Evolutionary conservation across 768 basidiomycete species (phyloP), one percentile per base, ranked within the genome.

Genomic region (Crassisporium funariophilum): DNA sequence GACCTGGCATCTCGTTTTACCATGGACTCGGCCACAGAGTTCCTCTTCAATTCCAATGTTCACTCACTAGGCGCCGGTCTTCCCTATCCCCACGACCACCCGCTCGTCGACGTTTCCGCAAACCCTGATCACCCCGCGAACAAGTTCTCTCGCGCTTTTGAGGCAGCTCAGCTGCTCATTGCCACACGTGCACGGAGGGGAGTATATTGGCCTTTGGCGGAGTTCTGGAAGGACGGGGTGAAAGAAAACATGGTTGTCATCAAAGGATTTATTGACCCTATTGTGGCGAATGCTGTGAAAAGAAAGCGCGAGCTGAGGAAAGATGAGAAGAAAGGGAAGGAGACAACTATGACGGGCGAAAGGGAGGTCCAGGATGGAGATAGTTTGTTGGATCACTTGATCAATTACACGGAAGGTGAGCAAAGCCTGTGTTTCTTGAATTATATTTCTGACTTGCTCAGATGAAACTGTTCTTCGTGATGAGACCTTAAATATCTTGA

Each of bases 1-100:
- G 81, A 82, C 44, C 67, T 78, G 44, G 72, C 75, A 2, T 73
- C 73, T 0, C 72, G 80, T 2, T 84, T 82, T 60, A 83, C 82
- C 0, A 64, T 83, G 40, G 82, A 83, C 59, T 75, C 78, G 0
- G 81, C 79, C 1, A 74, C 81, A 0, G 76, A 80, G 35, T 84
- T 82, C 52, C 72, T 83, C 21, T 82, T 83, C 50, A 75, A 72
- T 20, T 61, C 74, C 22, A 65, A 74, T 38, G 72, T 81, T 11
- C 59, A 59, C 34, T 76, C 76, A 4, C 74, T 82, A 16, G 65
- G 66, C 4, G 76, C 69, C 0, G 72, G 70, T 4, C 65, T 83
- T 1, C 71, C 78, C 1, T 79, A 81, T 52, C 79, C 82, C 1
- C 36, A 62, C 42, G 47, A 63, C 44, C 59, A 67, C 5, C 46